A percentile compares a stretch with the other conserved stretches of the same genome.
These are phyloP conservation scores for Marasmius oreades DNA, from an alignment of 1,284 basidiomycete genomes.

Conservation along the genomic window DNA sequence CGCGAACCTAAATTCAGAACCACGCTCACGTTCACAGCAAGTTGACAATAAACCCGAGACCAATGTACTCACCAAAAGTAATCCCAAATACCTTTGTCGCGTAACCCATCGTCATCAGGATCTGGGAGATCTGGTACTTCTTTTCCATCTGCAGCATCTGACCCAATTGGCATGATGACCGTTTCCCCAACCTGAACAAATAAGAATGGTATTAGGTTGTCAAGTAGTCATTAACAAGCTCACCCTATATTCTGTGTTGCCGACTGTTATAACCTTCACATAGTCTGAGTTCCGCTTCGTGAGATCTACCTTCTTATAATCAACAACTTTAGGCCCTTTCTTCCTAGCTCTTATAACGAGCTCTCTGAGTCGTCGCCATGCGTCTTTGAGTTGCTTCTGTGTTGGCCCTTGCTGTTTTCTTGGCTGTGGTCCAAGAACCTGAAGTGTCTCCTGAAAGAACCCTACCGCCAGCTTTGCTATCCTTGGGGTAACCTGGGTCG, in stretches of 20 bases:
- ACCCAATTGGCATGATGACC: constrained; percentile 43
- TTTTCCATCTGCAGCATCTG: constrained; percentile 15
- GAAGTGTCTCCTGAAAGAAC: too few species aligned
- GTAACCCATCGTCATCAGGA: constrained; percentile 28
- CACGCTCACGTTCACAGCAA: neutral
- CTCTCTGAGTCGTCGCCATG: constrained; percentile 17
- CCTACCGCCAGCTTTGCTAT: too few species aligned
- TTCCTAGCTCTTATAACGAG: constrained; percentile 1
- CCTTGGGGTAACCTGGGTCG: too few species aligned
- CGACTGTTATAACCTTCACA: constrained; percentile 31
- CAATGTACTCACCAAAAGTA: constrained; percentile 54
- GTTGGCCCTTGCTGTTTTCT: constrained; percentile 13
- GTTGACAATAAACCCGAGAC: neutral
- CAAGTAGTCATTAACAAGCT: constrained; percentile 6
- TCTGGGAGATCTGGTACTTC: constrained; percentile 18
- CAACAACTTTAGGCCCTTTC: constrained; percentile 12
- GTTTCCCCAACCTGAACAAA: constrained; percentile 51
- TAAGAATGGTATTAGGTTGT: neutral
- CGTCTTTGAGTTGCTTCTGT: constrained; percentile 19
- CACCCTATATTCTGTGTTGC: constrained; percentile 35
- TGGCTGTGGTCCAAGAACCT: too few species aligned
- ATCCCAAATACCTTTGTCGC: constrained; percentile 39
- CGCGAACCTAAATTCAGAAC: constrained; percentile 50
- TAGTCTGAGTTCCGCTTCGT: constrained; percentile 24
- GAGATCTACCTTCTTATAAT: constrained; percentile 24